Conservation (phyloP, 2,329 filamentous ascomycete genomes). For the Diatrype stigma region DNA sequence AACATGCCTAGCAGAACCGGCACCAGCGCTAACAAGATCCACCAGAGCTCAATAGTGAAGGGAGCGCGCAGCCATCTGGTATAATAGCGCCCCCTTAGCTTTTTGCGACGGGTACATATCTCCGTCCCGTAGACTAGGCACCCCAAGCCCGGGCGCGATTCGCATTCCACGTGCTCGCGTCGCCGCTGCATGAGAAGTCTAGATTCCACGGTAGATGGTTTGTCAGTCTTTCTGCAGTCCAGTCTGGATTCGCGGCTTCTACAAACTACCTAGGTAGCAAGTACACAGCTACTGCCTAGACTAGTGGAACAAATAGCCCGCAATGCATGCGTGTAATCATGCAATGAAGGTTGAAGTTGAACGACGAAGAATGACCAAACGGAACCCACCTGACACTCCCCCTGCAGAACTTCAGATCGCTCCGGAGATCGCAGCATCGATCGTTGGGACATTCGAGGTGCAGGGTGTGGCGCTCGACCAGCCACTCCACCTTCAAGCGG, state of each 20-base stretch:
- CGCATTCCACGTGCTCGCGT: constrained; percentile 58
- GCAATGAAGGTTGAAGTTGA: too few species aligned
- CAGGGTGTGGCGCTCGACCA: constrained; percentile 58
- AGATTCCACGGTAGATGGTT: too few species aligned
- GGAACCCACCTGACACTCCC: constrained; percentile 53
- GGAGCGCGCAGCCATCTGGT: constrained; percentile 41
- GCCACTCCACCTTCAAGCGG: constrained; percentile 63
- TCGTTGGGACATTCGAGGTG: constrained; percentile 64
- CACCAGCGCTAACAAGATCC: constrained; percentile 40
- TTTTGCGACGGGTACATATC: constrained; percentile 41
- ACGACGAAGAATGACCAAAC: too few species aligned
- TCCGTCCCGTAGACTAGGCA: constrained; percentile 51
- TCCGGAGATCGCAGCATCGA: constrained; percentile 52
- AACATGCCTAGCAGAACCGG: constrained; percentile 37
- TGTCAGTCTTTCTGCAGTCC: too few species aligned
- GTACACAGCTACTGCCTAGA: neutral
- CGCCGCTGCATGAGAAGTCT: constrained; percentile 56
- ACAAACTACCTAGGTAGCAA: constrained; percentile 3
- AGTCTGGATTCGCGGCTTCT: too few species aligned
- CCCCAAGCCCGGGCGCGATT: constrained; percentile 51
- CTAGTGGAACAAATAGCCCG: neutral
- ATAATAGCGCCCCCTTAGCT: constrained; percentile 40
- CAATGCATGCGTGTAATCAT: neutral
- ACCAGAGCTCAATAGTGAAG: constrained; percentile 45
- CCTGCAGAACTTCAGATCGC: constrained; percentile 56